These are phyloP conservation scores for Cryptomeria japonica DNA, from an alignment of 75 land plant species.

Conservation along the genomic window DNA sequence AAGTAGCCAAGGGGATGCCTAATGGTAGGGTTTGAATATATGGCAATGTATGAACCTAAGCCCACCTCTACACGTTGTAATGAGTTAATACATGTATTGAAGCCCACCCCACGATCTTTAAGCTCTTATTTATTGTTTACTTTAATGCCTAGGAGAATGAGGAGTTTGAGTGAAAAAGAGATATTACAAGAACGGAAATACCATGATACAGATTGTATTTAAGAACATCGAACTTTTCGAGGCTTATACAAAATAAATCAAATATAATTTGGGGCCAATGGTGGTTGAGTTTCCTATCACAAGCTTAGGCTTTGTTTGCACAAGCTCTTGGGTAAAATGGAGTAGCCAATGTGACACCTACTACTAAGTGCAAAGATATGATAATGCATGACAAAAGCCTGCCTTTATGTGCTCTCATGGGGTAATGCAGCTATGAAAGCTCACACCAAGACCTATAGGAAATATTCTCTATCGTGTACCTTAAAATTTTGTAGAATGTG, in stretches of 20 bases:
- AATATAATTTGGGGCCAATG: not conserved
- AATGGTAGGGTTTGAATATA: not conserved
- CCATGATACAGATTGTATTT: conserved; percentile 29
- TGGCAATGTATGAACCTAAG: not conserved
- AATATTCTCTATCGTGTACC: not conserved
- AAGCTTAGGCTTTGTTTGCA: not conserved
- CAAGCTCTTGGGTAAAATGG: not conserved
- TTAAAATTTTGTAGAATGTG: not conserved
- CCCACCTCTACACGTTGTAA: not conserved
- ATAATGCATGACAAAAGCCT: not conserved
- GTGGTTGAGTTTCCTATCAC: not conserved
- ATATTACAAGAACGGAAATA: not conserved
- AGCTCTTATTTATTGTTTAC: not conserved
- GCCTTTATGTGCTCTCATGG: not conserved
- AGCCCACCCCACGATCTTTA: not conserved
- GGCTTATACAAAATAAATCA: not conserved
- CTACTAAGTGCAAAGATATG: not conserved
- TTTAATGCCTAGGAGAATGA: not conserved
- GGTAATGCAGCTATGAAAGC: not conserved
- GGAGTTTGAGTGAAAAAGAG: not conserved
- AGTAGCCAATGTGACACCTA: not conserved
- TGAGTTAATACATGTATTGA: not conserved
- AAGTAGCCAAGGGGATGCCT: not conserved
- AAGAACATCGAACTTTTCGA: too few relatives aligned
- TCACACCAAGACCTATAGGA: not conserved